Conservation (phyloP, 2,329 filamentous ascomycete genomes). For the Cryphonectria radicalis region DNA sequence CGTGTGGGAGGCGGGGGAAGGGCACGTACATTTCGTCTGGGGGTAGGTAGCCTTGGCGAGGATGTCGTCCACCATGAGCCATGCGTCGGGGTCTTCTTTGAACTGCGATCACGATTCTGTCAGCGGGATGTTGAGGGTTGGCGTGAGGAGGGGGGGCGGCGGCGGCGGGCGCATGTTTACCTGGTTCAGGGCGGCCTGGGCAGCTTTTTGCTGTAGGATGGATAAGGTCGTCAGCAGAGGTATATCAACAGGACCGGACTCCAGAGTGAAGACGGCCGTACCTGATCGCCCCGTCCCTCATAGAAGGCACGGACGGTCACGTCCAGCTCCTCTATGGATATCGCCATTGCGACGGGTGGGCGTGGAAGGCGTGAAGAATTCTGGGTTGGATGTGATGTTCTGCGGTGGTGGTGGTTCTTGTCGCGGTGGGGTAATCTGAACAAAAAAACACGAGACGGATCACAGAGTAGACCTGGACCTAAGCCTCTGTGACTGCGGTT, state of each 20-base stretch:
- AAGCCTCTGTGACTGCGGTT: slow-evolving; percentile 2
- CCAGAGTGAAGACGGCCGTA: slow-evolving; percentile 51
- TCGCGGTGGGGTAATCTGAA: slow-evolving; percentile 15
- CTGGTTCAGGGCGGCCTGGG: slow-evolving; percentile 90
- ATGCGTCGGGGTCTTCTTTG: slow-evolving; percentile 98
- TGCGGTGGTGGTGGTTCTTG: slow-evolving; percentile 16
- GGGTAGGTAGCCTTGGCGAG: slow-evolving; percentile 90
- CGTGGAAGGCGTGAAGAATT: slow-evolving; percentile 24
- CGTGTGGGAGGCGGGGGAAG: slow-evolving; percentile 14
- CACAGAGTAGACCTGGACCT: slow-evolving; percentile 10
- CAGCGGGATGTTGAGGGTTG: slow-evolving; percentile 32
- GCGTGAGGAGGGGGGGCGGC: slow-evolving; percentile 20
- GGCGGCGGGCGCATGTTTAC: slow-evolving; percentile 53
- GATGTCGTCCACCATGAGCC: slow-evolving; percentile 97
- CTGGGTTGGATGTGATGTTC: slow-evolving; percentile 7
- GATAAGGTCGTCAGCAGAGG: slow-evolving; percentile 45
- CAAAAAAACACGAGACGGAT: slow-evolving; percentile 6
- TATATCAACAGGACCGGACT: slow-evolving; percentile 21
- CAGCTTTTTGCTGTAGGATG: slow-evolving; percentile 83
- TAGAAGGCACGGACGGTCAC: slow-evolving; percentile 95
- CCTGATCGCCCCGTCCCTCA: slow-evolving; percentile 91
- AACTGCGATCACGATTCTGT: slow-evolving; percentile 64
- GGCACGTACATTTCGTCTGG: slow-evolving; percentile 87
- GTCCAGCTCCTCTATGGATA: slow-evolving; percentile 92
- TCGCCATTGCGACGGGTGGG: slow-evolving; percentile 54